These are phyloP conservation scores for Tetradesmus lagerheimii DNA, from an alignment of 139 green algal species.

Conservation along the genomic window DNA sequence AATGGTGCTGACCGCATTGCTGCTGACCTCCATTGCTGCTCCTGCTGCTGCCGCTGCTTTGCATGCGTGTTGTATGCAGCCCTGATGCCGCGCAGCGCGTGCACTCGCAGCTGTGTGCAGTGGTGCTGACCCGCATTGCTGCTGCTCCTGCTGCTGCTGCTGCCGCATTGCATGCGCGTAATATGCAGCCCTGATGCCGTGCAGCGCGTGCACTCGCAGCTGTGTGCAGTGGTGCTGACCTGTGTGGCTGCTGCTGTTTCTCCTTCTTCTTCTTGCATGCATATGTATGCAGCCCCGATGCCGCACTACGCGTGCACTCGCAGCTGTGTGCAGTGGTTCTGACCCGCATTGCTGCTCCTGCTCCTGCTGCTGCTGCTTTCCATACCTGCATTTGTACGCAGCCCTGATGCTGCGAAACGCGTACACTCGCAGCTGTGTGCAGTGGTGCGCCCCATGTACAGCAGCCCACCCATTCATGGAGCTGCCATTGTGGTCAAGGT, in stretches of 20 bases:
- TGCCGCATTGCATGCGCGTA: too few relatives aligned
- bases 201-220: too few relatives aligned
- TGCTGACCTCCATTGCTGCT: background rate
- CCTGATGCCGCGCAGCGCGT: conserved; percentile 47
- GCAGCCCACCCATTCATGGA: conserved; percentile 85
- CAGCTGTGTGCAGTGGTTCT: conserved; percentile 56
- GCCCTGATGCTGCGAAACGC: conserved; percentile 35
- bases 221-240: too few relatives aligned
- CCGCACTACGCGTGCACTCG: conserved; percentile 54
- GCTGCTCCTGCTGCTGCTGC: background rate
- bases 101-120: conserved; percentile 54
- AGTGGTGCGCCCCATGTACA: conserved; percentile 76
- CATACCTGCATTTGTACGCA: conserved; percentile 21
- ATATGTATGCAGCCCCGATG: conserved; percentile 33
- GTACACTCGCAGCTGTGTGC: conserved; percentile 59
- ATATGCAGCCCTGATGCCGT: too few relatives aligned
- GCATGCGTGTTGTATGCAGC: conserved; percentile 21
- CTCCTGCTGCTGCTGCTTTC: background rate
- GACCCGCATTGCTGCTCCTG: too few relatives aligned
- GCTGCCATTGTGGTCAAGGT: conserved; percentile 81
- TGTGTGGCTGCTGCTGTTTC: background rate
- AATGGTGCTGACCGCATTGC: background rate
- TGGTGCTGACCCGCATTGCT: too few relatives aligned
- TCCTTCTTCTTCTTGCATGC: background rate
- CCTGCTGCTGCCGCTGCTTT: background rate